phyloP scores from a whole-genome alignment of 352 stramenopile species.

The Phytophthora quininea region DNA sequence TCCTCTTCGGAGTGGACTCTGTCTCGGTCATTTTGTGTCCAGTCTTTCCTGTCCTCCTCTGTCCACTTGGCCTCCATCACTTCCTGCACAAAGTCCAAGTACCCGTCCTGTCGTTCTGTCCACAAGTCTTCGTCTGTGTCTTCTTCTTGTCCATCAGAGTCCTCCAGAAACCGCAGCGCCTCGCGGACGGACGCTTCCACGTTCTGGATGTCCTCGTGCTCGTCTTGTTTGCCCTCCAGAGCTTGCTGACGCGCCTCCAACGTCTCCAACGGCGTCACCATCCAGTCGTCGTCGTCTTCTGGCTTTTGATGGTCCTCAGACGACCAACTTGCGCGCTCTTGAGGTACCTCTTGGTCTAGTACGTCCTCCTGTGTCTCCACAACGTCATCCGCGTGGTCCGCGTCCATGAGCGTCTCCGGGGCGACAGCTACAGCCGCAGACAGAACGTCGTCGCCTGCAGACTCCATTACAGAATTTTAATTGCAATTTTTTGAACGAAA shows the following conservation, averaged over 20 bases:
- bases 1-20: constrained; percentile 15
- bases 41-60: constrained; percentile 22
- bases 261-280: constrained; percentile 27
- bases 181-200: constrained; percentile 60
- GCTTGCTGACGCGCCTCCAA: constrained; percentile 12
- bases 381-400: constrained; percentile 1
- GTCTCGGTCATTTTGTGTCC: constrained; percentile 6
- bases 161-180: constrained; percentile 58
- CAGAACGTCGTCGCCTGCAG: not conserved
- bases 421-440: constrained; percentile 23
- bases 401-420: constrained; percentile 2
- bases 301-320: constrained; percentile 25
- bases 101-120: constrained; percentile 10
- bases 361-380: not conserved
- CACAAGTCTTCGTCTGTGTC: constrained; percentile 29
- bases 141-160: constrained; percentile 17
- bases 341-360: constrained; percentile 2
- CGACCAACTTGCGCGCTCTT: constrained; percentile 16
- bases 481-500: too few relatives aligned
- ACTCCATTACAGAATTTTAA: constrained; percentile 7
- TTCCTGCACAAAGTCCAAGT: constrained; percentile 64
- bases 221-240: constrained; percentile 26
- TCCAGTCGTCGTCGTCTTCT: constrained; percentile 44
- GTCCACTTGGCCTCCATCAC: constrained; percentile 47
- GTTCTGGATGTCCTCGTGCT: constrained; percentile 38